Base-by-base conservation (phyloP, 169 alveolate genomes). In the Plasmodium yoelii region DNA sequence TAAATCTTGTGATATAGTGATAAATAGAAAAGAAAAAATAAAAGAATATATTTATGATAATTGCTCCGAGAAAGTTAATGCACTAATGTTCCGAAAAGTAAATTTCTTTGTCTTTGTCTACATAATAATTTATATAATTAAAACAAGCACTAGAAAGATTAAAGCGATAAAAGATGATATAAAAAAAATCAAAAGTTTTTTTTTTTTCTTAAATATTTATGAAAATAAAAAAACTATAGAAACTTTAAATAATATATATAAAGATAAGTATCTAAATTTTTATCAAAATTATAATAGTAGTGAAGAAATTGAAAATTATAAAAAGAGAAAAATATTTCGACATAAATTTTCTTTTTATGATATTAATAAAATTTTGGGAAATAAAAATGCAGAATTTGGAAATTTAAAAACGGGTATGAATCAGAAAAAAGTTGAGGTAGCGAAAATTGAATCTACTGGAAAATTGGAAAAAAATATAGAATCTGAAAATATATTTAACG, bases 181-280 rank as follows among this genome's bases (percentile, higher is more conserved):
- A 10, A 75, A 63, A 49, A 75, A 75, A 75, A 68, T 75, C 15
- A 75, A 64, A 49, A 75, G 75, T 44, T 75, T 75, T 28, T 75
- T 75, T 57, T 75, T 75, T 24, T 75, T 75, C 44, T 68, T 75
- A 28, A 75, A 75, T 15, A 61, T 75, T 19, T 75, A 75, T 75
- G 75, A 75, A 15, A 75, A 75, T 7, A 75, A 75, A 75, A 75
- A 75, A 63, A 75, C 88, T 8, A 46, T 75, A 51, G 88, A 75
- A 75, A 75, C 74, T 15, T 63, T 75, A 22, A 61, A 2, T 39
- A 75, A 75, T 75, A 60, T 75, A 75, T 75, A 75, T 13, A 75
- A 61, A 67, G 88, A 75, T 24, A 75, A 75, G 24, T 75, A 75
- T 42, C 64, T 75, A 49, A 46, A 67, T 0, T 75, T 75, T 64